Percentiles rank a stretch among this genome's conserved stretches.
Conservation (phyloP, 306 rosid species). For the Prunus fruticosa region DNA sequence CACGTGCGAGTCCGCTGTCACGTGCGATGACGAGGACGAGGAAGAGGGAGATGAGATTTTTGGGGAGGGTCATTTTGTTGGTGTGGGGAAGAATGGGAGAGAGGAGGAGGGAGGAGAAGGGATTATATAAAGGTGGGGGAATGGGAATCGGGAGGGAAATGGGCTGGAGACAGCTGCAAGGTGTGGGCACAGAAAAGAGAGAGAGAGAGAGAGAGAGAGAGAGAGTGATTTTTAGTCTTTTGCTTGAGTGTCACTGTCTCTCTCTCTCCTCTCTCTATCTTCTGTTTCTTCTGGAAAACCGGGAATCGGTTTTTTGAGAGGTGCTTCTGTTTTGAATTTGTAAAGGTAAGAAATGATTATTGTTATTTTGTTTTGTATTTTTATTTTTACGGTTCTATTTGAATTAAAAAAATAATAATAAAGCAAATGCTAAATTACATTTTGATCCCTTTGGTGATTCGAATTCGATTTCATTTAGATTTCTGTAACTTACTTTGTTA, state of each 20-base stretch:
- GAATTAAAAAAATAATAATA: too few species aligned
- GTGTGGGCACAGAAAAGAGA: conserved; percentile 37
- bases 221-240: conserved; percentile 9
- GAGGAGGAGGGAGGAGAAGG: background rate
- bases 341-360: too few species aligned
- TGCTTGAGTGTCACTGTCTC: background rate
- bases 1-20: background rate
- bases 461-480: too few species aligned
- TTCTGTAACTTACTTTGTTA: too few species aligned
- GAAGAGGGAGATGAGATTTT: background rate
- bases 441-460: too few species aligned
- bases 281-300: background rate
- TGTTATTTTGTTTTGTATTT: background rate
- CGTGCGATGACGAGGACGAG: background rate
- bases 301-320: background rate
- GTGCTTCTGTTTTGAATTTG: background rate
- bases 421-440: too few species aligned
- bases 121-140: background rate
- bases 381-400: background rate
- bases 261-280: background rate
- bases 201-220: background rate
- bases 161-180: conserved; percentile 83
- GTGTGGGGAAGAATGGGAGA: background rate
- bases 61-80: background rate
- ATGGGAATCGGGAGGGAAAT: conserved; percentile 37